These are phyloP conservation scores for Fusarium veterinarium DNA, from an alignment of 2,329 filamentous ascomycete species.

Conservation along the genomic window DNA sequence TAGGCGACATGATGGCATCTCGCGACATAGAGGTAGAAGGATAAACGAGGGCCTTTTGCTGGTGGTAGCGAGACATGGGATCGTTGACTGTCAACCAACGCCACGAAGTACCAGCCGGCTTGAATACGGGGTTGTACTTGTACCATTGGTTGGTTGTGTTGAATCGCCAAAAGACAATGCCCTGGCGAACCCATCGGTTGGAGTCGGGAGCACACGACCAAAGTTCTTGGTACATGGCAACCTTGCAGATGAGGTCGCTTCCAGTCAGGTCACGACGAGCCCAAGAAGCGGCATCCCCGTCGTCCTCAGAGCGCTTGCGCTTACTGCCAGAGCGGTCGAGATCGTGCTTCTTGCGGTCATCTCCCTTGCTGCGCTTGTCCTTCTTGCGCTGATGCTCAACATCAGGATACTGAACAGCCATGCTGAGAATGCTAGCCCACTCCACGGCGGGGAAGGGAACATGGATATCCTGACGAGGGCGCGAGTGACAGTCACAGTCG, in stretches of 20 bases:
- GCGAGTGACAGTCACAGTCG: conserved; percentile 63
- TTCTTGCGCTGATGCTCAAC: conserved; percentile 54
- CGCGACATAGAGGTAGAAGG: conserved; percentile 49
- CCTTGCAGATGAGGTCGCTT: conserved; percentile 68
- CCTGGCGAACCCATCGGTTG: conserved; percentile 66
- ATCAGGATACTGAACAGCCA: conserved; percentile 64
- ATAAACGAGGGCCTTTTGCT: conserved; percentile 59
- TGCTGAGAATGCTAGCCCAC: conserved; percentile 69
- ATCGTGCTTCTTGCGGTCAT: conserved; percentile 51
- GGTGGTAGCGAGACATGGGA: conserved; percentile 68
- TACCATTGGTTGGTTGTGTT: conserved; percentile 63
- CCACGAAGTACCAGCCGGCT: conserved; percentile 68
- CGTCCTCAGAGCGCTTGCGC: conserved; percentile 56
- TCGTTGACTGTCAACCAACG: conserved; percentile 71
- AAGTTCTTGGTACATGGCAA: conserved; percentile 76
- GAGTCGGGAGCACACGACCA: conserved; percentile 65
- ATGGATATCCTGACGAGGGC: conserved; percentile 61
- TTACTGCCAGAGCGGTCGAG: conserved; percentile 52
- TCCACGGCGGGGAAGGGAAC: conserved; percentile 69
- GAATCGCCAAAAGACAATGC: conserved; percentile 73
- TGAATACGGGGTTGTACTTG: conserved; percentile 60
- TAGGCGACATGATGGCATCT: conserved; percentile 66
- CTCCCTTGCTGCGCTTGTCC: conserved; percentile 52
- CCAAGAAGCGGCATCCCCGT: conserved; percentile 55
- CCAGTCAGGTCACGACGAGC: conserved; percentile 57